Evolutionary conservation across 768 basidiomycete genomes (phyloP), one percentile per base, ranked within the genome.

Genomic region (Phlegmacium glaucopus): DNA sequence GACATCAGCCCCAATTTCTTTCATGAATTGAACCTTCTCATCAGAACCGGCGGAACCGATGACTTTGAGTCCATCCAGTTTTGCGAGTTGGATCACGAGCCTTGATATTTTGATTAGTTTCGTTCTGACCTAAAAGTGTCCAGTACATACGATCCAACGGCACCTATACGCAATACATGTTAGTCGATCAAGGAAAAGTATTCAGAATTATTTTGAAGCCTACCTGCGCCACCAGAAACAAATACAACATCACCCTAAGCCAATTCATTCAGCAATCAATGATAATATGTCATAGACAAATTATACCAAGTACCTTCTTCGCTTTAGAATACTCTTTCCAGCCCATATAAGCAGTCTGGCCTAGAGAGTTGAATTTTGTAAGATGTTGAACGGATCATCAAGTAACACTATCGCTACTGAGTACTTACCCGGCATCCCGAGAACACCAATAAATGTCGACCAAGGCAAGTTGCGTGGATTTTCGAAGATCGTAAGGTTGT

Each of bases 11-110:
- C 85, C 86, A 13, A 85, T 52, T 1, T 71, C 70, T 42, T 72
- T 72, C 62, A 84, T 61, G 53, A 75, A 85, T 6, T 69, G 61
- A 4, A 89, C 83, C 63, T 90, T 88, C 35, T 83, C 80, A 13
- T 87, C 83, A 0, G 78, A 77, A 1, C 88, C 85, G 0, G 84
- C 82, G 0, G 81, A 84, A 0, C 79, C 83, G 39, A 90, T 84
- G 34, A 89, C 86, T 51, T 81, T 83, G 25, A 74, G 57, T 6
- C 77, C 77, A 18, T 76, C 72, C 0, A 57, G 55, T 45, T 80
- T 79, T 0, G 79, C 76, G 8, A 79, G 59, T 49, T 80, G 78
- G 26, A 77, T 72, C 25, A 79, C 72, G 10, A 78, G 30, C 1
- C 75, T 77, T 30, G n/a, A n/a, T 1, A 3, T 9, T 10, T n/a